A percentile compares a stretch with the other conserved stretches of the same genome.
Conservation (phyloP, 805 yeast genomes). For the Saccharomyces mikatae region DNA sequence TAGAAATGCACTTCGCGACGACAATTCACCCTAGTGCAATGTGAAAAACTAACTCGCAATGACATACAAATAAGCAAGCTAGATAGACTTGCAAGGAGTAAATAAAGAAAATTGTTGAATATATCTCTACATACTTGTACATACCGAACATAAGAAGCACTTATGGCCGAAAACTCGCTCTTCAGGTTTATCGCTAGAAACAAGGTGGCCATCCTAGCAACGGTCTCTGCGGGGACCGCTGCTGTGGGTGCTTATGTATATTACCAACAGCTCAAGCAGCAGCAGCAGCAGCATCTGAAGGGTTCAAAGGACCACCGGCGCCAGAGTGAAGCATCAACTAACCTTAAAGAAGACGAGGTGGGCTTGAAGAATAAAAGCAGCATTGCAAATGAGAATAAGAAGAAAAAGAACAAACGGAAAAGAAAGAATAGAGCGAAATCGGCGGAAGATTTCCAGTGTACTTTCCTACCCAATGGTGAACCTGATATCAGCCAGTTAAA, state of each 20-base stretch:
- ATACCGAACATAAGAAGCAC: not conserved
- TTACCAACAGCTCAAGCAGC: constrained; percentile 31
- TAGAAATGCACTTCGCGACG: not conserved
- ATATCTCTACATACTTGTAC: not conserved
- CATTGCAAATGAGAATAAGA: constrained; percentile 15
- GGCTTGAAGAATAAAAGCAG: not conserved
- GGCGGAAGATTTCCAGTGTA: constrained; percentile 33
- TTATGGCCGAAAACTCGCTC: constrained; percentile 16
- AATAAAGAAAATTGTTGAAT: not conserved
- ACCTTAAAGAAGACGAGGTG: constrained; percentile 1
- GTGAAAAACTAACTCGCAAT: not conserved
- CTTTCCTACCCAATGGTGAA: constrained; percentile 48
- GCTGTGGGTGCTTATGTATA: constrained; percentile 56
- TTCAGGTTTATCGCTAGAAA: constrained; percentile 33
- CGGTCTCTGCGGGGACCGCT: constrained; percentile 56
- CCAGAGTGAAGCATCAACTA: not conserved
- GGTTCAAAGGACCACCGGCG: not conserved
- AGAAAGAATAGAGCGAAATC: constrained; percentile 28
- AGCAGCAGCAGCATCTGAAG: constrained; percentile 1
- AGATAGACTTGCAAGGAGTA: not conserved
- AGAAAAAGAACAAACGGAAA: constrained; percentile 26
- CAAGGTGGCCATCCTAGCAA: constrained; percentile 55
- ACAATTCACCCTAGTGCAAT: not conserved
- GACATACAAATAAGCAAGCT: not conserved
- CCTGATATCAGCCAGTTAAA: constrained; percentile 45